Evolutionary conservation across 1,284 basidiomycete species (phyloP).

Genomic region (Irpex sp.): DNA sequence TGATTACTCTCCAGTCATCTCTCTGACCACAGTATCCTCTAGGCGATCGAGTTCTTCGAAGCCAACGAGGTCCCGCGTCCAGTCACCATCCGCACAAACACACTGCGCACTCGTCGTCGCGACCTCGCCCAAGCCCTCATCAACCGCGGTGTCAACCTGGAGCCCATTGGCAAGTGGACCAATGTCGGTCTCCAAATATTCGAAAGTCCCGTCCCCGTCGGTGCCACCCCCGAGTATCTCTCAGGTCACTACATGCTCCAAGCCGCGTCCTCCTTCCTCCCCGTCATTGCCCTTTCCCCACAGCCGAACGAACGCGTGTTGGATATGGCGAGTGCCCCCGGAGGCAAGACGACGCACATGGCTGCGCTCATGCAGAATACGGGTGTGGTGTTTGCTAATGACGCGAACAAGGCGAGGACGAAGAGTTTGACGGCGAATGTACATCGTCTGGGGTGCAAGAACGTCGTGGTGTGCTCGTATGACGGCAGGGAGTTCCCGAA

Average conservation of each 20-base stretch:
- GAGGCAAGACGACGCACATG: slow-evolving; percentile 96
- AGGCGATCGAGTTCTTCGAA: slow-evolving; percentile 98
- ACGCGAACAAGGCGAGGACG: slow-evolving; percentile 90
- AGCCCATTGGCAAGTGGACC: slow-evolving; percentile 98
- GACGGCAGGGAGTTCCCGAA: slow-evolving; percentile 99
- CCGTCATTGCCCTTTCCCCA: slow-evolving; percentile 92
- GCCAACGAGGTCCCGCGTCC: slow-evolving; percentile 95
- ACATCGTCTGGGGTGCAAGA: slow-evolving; percentile 96
- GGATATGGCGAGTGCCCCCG: slow-evolving; percentile 98
- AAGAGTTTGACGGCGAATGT: slow-evolving; percentile 97
- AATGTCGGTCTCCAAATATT: slow-evolving; percentile 98
- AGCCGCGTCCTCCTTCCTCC: slow-evolving; percentile 98
- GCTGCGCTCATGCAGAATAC: slow-evolving; percentile 97
- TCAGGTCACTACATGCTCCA: slow-evolving; percentile 99
- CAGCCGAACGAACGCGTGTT: slow-evolving; percentile 92
- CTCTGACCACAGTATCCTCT: slow-evolving; percentile 8
- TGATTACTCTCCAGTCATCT: slow-evolving; percentile 1
- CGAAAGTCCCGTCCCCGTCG: slow-evolving; percentile 93
- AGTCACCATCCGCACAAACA: slow-evolving; percentile 98
- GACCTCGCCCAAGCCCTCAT: slow-evolving; percentile 94
- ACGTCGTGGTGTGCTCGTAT: slow-evolving; percentile 96
- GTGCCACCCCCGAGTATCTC: slow-evolving; percentile 97
- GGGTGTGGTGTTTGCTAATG: slow-evolving; percentile 97
- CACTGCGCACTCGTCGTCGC: slow-evolving; percentile 86
- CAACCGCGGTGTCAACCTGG: slow-evolving; percentile 94